phyloP scores from a whole-genome alignment of 2,329 filamentous ascomycete genomes.

The Microascus cirrosus region DNA sequence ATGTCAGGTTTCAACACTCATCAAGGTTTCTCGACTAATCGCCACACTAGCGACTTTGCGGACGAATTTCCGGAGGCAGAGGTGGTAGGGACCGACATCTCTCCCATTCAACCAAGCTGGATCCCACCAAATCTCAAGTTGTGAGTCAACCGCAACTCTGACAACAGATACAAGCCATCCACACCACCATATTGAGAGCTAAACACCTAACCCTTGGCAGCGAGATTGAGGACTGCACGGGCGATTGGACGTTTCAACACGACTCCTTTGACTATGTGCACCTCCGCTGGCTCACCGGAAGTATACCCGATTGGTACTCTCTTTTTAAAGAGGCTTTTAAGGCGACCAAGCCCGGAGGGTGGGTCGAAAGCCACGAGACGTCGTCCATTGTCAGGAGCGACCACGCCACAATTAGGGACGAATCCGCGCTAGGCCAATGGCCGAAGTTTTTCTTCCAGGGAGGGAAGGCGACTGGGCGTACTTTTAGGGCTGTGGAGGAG shows the following conservation, averaged over 20 bases:
- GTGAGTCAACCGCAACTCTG: neutral
- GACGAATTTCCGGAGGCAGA: conserved; percentile 25
- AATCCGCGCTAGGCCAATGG: conserved; percentile 15
- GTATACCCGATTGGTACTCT: conserved; percentile 42
- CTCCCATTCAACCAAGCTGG: conserved; percentile 42
- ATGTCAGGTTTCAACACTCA: conserved; percentile 16
- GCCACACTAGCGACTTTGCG: conserved; percentile 29
- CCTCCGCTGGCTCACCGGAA: conserved; percentile 44
- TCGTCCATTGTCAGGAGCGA: conserved; percentile 25
- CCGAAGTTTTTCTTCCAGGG: conserved; percentile 15
- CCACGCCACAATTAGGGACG: conserved; percentile 15
- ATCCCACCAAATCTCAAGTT: conserved; percentile 28
- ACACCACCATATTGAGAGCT: neutral
- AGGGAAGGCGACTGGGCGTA: conserved; percentile 16
- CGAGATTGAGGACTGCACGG: conserved; percentile 20
- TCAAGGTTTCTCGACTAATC: neutral
- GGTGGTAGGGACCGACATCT: conserved; percentile 41
- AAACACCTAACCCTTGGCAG: neutral
- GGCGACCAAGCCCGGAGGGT: conserved; percentile 31
- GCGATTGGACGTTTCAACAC: conserved; percentile 29
- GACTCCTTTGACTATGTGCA: conserved; percentile 47
- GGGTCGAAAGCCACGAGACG: conserved; percentile 16
- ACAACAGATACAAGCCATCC: neutral
- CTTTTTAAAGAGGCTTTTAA: conserved; percentile 38
- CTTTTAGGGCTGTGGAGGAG: conserved; percentile 15